Evolutionary conservation across 257 asterid genomes (phyloP).

Genomic region (Fraxinus pennsylvanica): DNA sequence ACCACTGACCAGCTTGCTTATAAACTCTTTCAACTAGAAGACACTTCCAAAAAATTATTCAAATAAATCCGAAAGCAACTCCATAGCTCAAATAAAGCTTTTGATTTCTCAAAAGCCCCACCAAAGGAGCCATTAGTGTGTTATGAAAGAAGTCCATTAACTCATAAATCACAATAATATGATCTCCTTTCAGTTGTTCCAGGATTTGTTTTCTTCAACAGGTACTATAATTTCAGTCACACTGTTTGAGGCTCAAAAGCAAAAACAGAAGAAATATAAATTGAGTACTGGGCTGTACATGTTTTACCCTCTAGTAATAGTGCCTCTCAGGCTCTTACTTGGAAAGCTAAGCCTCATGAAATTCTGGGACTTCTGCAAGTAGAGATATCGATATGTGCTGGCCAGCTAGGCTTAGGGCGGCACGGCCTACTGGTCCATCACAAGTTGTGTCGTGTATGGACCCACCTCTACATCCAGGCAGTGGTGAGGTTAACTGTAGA

Average conservation of each 20-base stretch:
- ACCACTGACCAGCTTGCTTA: no score
- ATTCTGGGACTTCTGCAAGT: slow-evolving; percentile 35
- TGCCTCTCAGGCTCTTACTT: not conserved
- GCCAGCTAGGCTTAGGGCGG: not conserved
- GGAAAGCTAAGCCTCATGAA: slow-evolving; percentile 12
- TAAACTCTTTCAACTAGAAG: no score
- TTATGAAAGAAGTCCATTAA: not conserved
- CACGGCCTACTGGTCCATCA: not conserved
- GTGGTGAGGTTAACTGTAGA: not conserved
- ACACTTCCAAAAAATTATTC: no score
- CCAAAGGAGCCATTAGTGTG: no score
- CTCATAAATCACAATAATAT: no score
- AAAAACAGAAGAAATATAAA: not conserved
- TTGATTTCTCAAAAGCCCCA: no score
- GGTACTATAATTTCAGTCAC: not conserved
- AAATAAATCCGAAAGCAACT: no score
- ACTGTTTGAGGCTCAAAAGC: not conserved
- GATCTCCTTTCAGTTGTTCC: not conserved
- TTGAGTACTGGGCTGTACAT: not conserved
- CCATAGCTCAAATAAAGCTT: no score
- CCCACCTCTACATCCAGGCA: not conserved
- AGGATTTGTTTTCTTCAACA: not conserved
- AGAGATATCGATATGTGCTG: not conserved
- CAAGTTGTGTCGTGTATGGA: not conserved
- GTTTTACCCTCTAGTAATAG: not conserved